phyloP scores from a whole-genome alignment of 139 green algal species.

The Closterium sp. region DNA sequence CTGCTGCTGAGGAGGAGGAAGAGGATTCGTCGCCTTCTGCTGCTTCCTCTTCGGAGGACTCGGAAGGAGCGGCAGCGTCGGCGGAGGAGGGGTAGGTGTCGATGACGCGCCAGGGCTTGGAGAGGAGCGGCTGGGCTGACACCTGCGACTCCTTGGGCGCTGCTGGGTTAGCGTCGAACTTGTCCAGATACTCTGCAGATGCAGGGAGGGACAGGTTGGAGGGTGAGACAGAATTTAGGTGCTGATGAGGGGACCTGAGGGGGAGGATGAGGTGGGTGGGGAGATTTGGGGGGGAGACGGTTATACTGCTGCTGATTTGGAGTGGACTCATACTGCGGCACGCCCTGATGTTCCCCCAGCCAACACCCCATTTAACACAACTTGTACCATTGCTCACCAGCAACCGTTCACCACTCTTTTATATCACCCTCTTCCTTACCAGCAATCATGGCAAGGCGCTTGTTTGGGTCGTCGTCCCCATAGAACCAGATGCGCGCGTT shows the following conservation, averaged over 20 bases:
- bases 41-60: neutral
- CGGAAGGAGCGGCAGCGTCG: constrained; percentile 29
- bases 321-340: too few species aligned
- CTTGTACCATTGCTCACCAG: too few species aligned
- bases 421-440: neutral
- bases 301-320: too few species aligned
- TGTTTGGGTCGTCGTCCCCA: constrained; percentile 84
- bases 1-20: constrained; percentile 45
- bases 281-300: too few species aligned
- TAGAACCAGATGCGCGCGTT: constrained; percentile 98
- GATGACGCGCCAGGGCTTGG: constrained; percentile 54
- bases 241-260: too few species aligned
- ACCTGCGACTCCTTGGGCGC: constrained; percentile 72
- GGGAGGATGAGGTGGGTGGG: too few species aligned
- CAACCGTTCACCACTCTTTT: too few species aligned
- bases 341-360: too few species aligned
- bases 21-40: constrained; percentile 41
- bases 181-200: constrained; percentile 66
- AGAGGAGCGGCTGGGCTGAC: constrained; percentile 70
- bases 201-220: neutral
- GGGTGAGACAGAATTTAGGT: neutral
- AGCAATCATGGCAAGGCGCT: constrained; percentile 80
- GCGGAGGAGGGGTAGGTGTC: constrained; percentile 64
- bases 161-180: constrained; percentile 70
- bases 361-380: too few species aligned